These are phyloP conservation scores for Ophiostoma fasciatum DNA, from an alignment of 2,329 filamentous ascomycete genomes.

Conservation along the genomic window DNA sequence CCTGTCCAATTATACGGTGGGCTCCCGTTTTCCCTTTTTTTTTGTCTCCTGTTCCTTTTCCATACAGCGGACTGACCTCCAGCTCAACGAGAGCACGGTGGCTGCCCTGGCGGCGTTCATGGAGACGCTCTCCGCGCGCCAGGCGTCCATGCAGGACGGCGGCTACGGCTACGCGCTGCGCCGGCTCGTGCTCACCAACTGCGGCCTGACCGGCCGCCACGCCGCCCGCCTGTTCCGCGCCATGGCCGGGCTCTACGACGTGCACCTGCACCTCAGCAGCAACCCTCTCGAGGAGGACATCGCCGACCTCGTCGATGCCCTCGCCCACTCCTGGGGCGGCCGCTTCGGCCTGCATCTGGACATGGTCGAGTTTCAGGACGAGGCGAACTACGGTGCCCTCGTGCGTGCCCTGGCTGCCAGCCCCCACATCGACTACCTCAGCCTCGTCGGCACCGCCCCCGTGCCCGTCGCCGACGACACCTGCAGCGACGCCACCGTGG, in stretches of 20 bases:
- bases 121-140: constrained; percentile 7
- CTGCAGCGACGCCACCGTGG: constrained; percentile 29
- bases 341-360: constrained; percentile 36
- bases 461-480: constrained; percentile 20
- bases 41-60: no score
- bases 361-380: constrained; percentile 41
- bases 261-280: constrained; percentile 34
- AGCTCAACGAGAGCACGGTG: constrained; percentile 26
- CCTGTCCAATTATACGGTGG: constrained; percentile 37
- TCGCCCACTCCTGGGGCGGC: constrained; percentile 28
- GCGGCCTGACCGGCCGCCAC: constrained; percentile 34
- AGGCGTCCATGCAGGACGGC: constrained; percentile 2
- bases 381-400: constrained; percentile 35
- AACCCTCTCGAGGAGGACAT: constrained; percentile 39
- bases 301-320: constrained; percentile 32
- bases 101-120: constrained; percentile 32
- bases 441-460: constrained; percentile 37
- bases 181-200: constrained; percentile 34
- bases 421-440: constrained; percentile 34
- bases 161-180: constrained; percentile 14
- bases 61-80: neutral
- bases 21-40: no score
- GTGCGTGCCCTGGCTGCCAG: constrained; percentile 35
- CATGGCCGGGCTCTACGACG: constrained; percentile 29
- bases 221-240: constrained; percentile 35